These are phyloP conservation scores for Hemisphaericaspora nanyangensis DNA, from an alignment of 805 yeast genomes.

Conservation along the genomic window DNA sequence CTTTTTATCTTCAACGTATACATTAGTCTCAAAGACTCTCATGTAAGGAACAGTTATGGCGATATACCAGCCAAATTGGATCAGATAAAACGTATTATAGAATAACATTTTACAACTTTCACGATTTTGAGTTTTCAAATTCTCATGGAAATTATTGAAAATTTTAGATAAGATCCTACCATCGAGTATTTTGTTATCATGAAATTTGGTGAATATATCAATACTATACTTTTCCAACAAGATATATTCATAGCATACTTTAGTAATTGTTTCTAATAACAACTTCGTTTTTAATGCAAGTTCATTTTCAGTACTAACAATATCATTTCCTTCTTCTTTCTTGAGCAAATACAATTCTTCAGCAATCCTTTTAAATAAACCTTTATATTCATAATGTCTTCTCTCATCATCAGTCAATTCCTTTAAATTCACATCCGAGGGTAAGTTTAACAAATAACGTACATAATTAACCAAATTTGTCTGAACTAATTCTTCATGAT, in stretches of 20 bases:
- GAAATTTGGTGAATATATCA: constrained; percentile 32
- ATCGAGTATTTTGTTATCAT: constrained; percentile 30
- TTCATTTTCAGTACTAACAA: constrained; percentile 10
- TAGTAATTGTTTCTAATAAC: constrained; percentile 29
- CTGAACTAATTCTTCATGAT: constrained; percentile 36
- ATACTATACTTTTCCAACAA: constrained; percentile 37
- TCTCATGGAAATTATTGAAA: constrained; percentile 19
- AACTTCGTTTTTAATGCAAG: constrained; percentile 12
- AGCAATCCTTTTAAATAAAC: constrained; percentile 22
- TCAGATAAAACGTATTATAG: constrained; percentile 30
- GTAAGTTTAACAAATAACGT: constrained; percentile 30
- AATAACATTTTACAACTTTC: constrained; percentile 29
- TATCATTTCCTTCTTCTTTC: constrained; percentile 26
- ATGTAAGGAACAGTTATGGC: constrained; percentile 35
- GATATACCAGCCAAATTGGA: constrained; percentile 36
- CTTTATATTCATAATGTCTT: constrained; percentile 27
- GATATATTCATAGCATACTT: constrained; percentile 35
- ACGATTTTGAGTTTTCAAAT: constrained; percentile 11
- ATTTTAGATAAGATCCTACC: constrained; percentile 18
- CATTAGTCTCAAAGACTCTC: constrained; percentile 29
- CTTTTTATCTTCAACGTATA: constrained; percentile 22
- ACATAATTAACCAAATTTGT: constrained; percentile 35
- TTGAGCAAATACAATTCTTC: constrained; percentile 22
- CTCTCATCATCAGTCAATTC: constrained; percentile 17
- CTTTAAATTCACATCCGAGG: constrained; percentile 14